Base-by-base conservation (phyloP, 2,329 filamentous ascomycete genomes). In the Tolypocladium tropicale region DNA sequence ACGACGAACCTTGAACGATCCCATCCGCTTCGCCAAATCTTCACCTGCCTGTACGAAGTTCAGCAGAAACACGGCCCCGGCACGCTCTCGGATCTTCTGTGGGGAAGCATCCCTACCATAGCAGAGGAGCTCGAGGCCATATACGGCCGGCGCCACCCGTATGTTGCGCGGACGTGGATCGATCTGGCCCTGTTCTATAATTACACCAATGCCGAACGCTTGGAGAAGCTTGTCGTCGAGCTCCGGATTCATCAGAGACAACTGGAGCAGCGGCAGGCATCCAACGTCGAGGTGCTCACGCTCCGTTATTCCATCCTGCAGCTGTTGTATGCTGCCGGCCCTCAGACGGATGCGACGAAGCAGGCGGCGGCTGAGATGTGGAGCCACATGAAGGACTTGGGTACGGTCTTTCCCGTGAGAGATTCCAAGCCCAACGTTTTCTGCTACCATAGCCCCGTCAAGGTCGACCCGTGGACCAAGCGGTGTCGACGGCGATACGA, bases 61-160 rank as follows among this genome's bases (percentile, higher is more conserved):
- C 73, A 75, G 56, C 74, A 76, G 56, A 76, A 75, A 46, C 74
- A 76, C 56, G 74, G 74, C 2, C 66, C 74, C 9, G 62, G 61
- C 3, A 74, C 71, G 10, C 62, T 76, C n/a, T 76, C 74, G 6
- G 73, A 76, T 54, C 61, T 76, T 14, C 62, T 76, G 2, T 74
- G 73, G 72, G 67, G 65, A 41, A 74, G 72, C 53, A 68, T 72
- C 37, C 70, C 74, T 2, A 68, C 70, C 2, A 70, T 76, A 56
- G 72, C 73, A 2, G 74, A 76, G 53, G 74, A 76, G 58, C 61
- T 76, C 21, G 74, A 76, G 54, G 72, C 72, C 33, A 75, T 75
- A 32, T 76, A 76, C 57, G 69, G 74, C 21, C 67, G 71, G 33
- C 67, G 68, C 4, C 74, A 76, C 54, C 74, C 74, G 9, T 75